Conservation (phyloP, 495 filamentous ascomycete genomes). For the Trichoderma parareesei region DNA sequence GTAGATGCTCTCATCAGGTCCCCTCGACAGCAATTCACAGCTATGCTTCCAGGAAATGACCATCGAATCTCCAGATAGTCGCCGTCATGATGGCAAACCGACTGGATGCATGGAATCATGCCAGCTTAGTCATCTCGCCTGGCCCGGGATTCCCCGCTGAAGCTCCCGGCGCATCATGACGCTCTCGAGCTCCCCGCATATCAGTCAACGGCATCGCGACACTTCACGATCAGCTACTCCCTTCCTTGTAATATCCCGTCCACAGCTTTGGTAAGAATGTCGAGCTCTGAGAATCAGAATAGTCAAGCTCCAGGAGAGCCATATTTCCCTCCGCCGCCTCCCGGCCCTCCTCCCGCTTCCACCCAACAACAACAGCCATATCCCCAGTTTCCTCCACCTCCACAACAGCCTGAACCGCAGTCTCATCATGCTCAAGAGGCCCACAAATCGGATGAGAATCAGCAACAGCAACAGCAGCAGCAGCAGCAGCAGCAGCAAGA, state of each 20-base stretch:
- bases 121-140: background rate
- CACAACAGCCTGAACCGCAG: background rate
- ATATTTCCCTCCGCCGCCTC: background rate
- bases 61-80: too few species aligned
- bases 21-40: too few species aligned
- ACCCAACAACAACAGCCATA: background rate
- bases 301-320: slow-evolving; percentile 5
- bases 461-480: background rate
- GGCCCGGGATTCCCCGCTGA: background rate
- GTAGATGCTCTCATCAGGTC: too few species aligned
- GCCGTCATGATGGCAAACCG: too few species aligned
- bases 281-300: slow-evolving; percentile 11
- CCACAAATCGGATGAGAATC: background rate
- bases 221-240: background rate
- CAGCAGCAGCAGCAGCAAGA: background rate
- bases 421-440: background rate
- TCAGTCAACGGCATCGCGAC: background rate
- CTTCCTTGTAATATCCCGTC: background rate
- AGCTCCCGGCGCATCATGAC: background rate
- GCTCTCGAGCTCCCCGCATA: background rate
- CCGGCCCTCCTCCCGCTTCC: background rate
- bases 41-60: too few species aligned
- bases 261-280: background rate
- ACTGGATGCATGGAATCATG: background rate
- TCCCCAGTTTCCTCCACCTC: background rate